Percentiles rank a stretch among this genome's conserved stretches.
These are phyloP conservation scores for Pichia nanzhaoensis DNA, from an alignment of 805 yeast species.

Conservation along the genomic window DNA sequence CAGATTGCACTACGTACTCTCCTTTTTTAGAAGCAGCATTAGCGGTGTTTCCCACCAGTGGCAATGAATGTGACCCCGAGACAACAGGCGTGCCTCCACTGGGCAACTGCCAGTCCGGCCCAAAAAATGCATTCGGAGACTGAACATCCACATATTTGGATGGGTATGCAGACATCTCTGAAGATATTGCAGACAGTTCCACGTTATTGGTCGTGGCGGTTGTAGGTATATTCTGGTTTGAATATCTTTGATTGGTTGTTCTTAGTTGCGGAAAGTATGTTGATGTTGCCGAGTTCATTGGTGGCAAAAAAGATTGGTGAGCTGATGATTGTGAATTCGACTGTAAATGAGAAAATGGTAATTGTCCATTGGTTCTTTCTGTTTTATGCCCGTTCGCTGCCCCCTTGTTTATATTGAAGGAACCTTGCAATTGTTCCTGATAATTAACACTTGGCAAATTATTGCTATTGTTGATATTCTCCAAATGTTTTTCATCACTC, in stretches of 20 bases:
- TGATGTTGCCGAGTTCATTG: constrained; percentile 16
- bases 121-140: constrained; percentile 72
- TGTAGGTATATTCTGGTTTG: constrained; percentile 1
- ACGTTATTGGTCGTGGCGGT: background rate
- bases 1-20: too few relatives aligned
- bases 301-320: constrained; percentile 20
- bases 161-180: constrained; percentile 47
- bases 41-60: constrained; percentile 8
- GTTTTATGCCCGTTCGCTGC: too few relatives aligned
- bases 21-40: too few relatives aligned
- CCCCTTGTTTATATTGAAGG: too few relatives aligned
- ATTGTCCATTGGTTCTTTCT: too few relatives aligned
- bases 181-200: constrained; percentile 4
- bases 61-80: constrained; percentile 23
- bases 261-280: constrained; percentile 10
- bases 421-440: too few relatives aligned
- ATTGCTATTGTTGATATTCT: background rate
- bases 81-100: constrained; percentile 39
- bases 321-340: background rate
- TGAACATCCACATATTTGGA: constrained; percentile 73
- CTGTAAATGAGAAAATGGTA: background rate
- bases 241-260: constrained; percentile 1
- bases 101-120: constrained; percentile 47
- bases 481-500: background rate
- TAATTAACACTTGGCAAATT: background rate